Base-by-base conservation (phyloP, 2,329 filamentous ascomycete genomes). In the Cryphonectria naterciae region DNA sequence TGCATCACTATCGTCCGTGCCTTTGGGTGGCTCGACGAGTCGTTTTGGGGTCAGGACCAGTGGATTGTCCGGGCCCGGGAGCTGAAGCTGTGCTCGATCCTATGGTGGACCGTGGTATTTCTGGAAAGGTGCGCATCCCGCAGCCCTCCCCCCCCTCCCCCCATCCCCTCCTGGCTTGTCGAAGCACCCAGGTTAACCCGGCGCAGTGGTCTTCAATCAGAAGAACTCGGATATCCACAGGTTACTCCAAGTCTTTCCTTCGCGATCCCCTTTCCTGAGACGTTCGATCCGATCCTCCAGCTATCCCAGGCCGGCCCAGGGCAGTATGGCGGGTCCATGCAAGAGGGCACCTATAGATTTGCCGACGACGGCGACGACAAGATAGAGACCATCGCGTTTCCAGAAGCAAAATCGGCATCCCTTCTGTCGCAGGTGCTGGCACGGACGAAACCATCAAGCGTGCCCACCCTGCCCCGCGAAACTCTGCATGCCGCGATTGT, bases 61-160 rank as follows among this genome's bases (percentile, higher is more conserved):
- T 74, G 75, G 69, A 66, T 69, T 1, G 62, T 73, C 15, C 68
- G 65, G 62, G 72, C 76, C 25, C 74, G 66, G 22, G 74, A 76
- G 61, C 66, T 78, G 64, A 77, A 78, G 70, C 69, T 76, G 43
- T 77, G 68, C 69, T 78, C 77, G 11, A 75, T 77, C 64, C 67
- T 78, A 46, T 79, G 77, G 77, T 79, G 77, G 77, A 74, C 77
- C 1, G 75, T 77, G 56, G 75, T 77, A 15, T 76, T 76, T 73
- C 41, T 78, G 54, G 77, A 79, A 69, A 76, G 75, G 77, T 78
- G 68, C 73, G 76, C n/a, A 74, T 41, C 22, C 28, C 15, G 61
- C 32, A 4, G 13, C 22, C 64, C 19, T 61, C 2, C 28, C 15
- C 7, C 22, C n/a, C 61, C n/a, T 39, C 4, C 32, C 32, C 32